phyloP scores from a whole-genome alignment of 139 green algal genomes.

The Chlorella vulgaris region DNA sequence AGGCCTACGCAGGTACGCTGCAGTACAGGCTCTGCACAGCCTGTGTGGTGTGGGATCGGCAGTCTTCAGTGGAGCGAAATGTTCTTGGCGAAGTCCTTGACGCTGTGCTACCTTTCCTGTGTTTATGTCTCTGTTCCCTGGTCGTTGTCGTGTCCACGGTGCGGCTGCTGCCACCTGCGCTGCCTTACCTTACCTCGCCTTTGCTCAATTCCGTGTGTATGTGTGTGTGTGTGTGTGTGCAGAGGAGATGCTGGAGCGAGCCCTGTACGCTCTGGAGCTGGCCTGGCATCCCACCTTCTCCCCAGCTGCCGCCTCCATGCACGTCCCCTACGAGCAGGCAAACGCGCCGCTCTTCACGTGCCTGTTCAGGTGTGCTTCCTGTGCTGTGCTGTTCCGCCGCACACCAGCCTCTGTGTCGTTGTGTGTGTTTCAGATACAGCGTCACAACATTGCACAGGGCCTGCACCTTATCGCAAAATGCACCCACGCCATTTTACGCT shows the following conservation, averaged over 20 bases:
- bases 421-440: not conserved
- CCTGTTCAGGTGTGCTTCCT: slow-evolving; percentile 65
- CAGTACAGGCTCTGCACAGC: not conserved
- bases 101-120: too few species aligned
- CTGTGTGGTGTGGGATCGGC: too few species aligned
- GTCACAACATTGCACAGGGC: too few species aligned
- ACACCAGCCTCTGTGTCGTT: not conserved
- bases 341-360: slow-evolving; percentile 88
- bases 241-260: slow-evolving; percentile 76
- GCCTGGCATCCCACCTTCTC: slow-evolving; percentile 86
- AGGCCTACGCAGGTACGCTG: slow-evolving; percentile 59
- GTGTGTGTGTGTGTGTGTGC: not conserved
- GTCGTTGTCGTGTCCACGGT: not conserved
- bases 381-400: not conserved
- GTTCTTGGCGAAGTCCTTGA: too few species aligned
- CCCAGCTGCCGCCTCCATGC: slow-evolving; percentile 58
- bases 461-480: too few species aligned
- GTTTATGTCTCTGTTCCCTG: too few species aligned
- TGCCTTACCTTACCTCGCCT: not conserved
- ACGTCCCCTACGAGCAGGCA: slow-evolving; percentile 63
- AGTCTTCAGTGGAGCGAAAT: too few species aligned
- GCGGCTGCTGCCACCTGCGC: not conserved
- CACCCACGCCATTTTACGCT: too few species aligned
- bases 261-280: slow-evolving; percentile 85
- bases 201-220: too few species aligned